Percentiles rank a stretch among this genome's conserved stretches.
Conservation (phyloP, 2,329 filamentous ascomycete species). For the Orbilia blumenaviensis region DNA sequence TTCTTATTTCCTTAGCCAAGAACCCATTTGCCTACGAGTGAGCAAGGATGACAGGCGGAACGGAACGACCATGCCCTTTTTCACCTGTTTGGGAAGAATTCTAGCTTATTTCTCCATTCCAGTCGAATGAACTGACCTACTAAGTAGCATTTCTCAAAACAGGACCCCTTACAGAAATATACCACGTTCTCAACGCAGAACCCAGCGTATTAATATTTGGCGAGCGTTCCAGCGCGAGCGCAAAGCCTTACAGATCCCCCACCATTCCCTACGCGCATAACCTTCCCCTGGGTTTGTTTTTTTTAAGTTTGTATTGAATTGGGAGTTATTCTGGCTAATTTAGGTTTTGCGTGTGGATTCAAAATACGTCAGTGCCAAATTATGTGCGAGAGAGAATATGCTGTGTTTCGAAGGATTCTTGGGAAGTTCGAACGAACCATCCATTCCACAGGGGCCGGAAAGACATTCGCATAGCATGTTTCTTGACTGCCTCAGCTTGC, state of each 20-base stretch:
- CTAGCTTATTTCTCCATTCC: constrained; percentile 35
- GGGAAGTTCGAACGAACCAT: constrained; percentile 17
- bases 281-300: no score
- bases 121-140: no score
- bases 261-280: constrained; percentile 29
- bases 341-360: no score
- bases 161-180: constrained; percentile 29
- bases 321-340: neutral
- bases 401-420: neutral
- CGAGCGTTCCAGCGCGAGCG: constrained; percentile 30
- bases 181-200: constrained; percentile 53
- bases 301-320: neutral
- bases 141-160: constrained; percentile 4
- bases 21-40: neutral
- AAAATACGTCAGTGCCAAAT: no score
- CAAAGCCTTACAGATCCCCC: neutral
- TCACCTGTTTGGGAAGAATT: constrained; percentile 32
- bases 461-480: neutral
- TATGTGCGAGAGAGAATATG: neutral
- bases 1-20: neutral
- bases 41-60: constrained; percentile 5
- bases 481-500: neutral
- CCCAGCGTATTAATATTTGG: neutral
- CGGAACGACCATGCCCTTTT: neutral
- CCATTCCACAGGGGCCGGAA: constrained; percentile 33